Conservation (phyloP, 306 rosid genomes). For the Astragalus membranaceus region DNA sequence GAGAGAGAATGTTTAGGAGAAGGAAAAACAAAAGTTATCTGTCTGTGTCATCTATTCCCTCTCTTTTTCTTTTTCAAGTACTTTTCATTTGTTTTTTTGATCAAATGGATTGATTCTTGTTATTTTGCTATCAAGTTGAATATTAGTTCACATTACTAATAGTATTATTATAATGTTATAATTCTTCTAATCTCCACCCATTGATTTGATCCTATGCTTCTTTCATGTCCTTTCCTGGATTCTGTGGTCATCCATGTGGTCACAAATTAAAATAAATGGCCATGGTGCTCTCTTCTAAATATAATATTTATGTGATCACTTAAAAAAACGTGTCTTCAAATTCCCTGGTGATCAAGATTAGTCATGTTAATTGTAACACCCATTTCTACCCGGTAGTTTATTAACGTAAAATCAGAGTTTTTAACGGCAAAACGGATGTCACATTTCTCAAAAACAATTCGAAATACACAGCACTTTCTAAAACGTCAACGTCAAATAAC, state of each 20-base stretch:
- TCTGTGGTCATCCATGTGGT: conserved; percentile 45
- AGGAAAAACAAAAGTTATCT: background rate
- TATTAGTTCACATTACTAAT: background rate
- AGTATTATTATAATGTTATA: background rate
- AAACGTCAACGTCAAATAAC: no score
- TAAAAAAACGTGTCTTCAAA: no score
- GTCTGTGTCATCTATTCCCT: conserved; percentile 21
- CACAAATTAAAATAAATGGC: background rate
- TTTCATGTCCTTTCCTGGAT: conserved; percentile 56
- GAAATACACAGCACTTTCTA: no score
- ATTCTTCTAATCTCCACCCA: background rate
- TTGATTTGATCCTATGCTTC: conserved; percentile 72
- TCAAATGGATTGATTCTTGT: conserved; percentile 37
- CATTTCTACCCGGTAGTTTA: no score
- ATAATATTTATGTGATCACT: no score
- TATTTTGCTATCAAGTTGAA: conserved; percentile 41
- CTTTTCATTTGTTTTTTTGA: conserved; percentile 48
- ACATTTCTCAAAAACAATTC: no score
- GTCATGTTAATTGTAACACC: no score
- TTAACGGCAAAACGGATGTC: no score
- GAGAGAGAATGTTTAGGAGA: conserved; percentile 17
- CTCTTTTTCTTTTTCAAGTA: conserved; percentile 20
- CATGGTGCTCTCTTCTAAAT: no score
- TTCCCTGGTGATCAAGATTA: no score
- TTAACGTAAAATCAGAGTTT: no score